Evolutionary conservation across 306 rosid genomes (phyloP), one percentile per base, ranked within the genome.

Genomic region (Lablab purpureus): DNA sequence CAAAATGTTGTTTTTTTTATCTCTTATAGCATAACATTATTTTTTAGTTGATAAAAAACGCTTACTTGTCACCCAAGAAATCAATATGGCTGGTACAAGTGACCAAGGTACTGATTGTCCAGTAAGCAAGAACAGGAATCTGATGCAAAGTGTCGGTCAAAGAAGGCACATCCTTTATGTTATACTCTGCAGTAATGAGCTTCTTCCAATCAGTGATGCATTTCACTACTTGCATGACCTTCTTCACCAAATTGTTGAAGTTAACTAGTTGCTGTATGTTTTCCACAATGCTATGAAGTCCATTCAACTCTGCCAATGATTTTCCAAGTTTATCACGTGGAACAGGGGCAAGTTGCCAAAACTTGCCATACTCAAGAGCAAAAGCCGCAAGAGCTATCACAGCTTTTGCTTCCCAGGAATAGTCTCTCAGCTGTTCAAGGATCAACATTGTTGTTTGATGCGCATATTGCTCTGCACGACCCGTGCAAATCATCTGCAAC

Each of bases 321-420:
- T 65, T 70, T 6, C 78, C 85, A 1, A 82, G 81, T n/a, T 60
- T 47, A 78, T 82, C 85, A 4, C 67, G n/a, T 3, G 78, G 77
- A 10, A 12, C 32, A 2, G 51, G 30, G 0, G 81, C 65, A 2
- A 82, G 85, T 14, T 71, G 82, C 63, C 77, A 76, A 37, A 76
- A 70, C 56, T 77, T 62, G 0, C 82, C 85, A 41, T 18, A 76
- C 15, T 82, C 82, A 0, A 70, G 2, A 8, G 78, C 76, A 18
- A 82, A 82, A 0, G 85, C 82, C 13, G 85, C 74, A 0, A 82
- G 7, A 3, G 46, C 17, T 40, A 82, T 69, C 68, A 88, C 92
- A 41, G 89, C 84, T 80, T 89, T 91, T 32, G 97, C 87, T 25
- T 84, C 91, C 92, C 97, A 89, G 0, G 86, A 56, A 77, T 84